Percentiles rank a stretch among this genome's conserved stretches.
Evolutionary conservation across 2,329 filamentous ascomycete genomes (phyloP).

Genomic region (Rutstroemia sydowiana): DNA sequence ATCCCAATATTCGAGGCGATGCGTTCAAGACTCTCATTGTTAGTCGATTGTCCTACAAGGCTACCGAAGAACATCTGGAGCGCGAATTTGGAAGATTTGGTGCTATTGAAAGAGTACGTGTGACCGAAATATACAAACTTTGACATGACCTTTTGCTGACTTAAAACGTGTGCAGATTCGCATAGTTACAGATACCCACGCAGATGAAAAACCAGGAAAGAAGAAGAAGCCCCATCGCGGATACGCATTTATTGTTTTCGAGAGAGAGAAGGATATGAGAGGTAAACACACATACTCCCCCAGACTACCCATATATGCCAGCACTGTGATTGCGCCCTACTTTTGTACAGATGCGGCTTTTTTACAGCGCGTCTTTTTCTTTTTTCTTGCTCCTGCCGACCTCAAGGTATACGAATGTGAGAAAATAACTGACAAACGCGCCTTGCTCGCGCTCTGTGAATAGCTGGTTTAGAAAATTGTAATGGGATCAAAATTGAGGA

Average conservation of each 20-base stretch:
- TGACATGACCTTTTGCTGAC: slow-evolving; percentile 9
- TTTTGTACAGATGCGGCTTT: slow-evolving; percentile 39
- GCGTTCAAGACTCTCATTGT: slow-evolving; percentile 94
- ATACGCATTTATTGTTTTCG: slow-evolving; percentile 95
- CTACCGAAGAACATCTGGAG: slow-evolving; percentile 83
- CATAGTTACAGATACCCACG: slow-evolving; percentile 71
- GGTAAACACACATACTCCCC: slow-evolving; percentile 58
- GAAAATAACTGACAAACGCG: slow-evolving; percentile 64
- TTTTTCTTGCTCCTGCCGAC: slow-evolving; percentile 23
- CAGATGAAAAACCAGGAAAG: slow-evolving; percentile 62
- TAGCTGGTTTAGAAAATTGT: slow-evolving; percentile 80
- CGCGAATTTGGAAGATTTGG: slow-evolving; percentile 90
- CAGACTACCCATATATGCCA: slow-evolving; percentile 26
- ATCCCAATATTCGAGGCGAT: slow-evolving; percentile 85
- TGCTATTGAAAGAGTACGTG: slow-evolving; percentile 77
- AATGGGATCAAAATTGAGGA: slow-evolving; percentile 93
- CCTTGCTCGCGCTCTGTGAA: slow-evolving; percentile 49
- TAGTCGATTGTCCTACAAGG: slow-evolving; percentile 80
- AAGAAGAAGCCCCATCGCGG: slow-evolving; percentile 77
- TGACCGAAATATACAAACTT: not conserved
- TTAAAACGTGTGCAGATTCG: slow-evolving; percentile 56
- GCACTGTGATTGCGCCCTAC: slow-evolving; percentile 17
- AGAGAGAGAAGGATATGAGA: slow-evolving; percentile 98
- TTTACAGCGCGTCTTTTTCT: slow-evolving; percentile 33
- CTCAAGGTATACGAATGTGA: slow-evolving; percentile 41